Evolutionary conservation across 164 flowering plant species (phyloP).

Genomic region (Taxillus chinensis): DNA sequence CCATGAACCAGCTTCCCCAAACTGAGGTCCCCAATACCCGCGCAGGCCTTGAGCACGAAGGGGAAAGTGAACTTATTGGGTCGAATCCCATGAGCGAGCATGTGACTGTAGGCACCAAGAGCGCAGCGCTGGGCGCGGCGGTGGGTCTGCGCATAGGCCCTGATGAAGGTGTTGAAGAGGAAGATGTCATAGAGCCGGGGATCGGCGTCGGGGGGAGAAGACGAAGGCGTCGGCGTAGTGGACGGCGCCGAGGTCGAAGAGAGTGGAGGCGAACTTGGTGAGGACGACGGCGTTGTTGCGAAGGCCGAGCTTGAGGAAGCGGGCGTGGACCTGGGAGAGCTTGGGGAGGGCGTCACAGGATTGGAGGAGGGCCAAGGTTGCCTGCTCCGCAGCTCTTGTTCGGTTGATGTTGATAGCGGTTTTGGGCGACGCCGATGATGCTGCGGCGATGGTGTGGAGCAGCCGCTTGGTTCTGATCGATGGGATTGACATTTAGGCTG

Average conservation of each 20-base stretch:
- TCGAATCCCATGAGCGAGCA: conserved; percentile 22
- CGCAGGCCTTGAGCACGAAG: conserved; percentile 46
- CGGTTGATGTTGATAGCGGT: neutral
- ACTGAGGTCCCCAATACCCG: conserved; percentile 26
- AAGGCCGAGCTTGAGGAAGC: conserved; percentile 35
- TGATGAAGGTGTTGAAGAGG: conserved; percentile 37
- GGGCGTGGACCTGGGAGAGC: conserved; percentile 32
- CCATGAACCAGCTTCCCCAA: conserved; percentile 42
- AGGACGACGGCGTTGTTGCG: conserved; percentile 37
- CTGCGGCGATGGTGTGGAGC: neutral
- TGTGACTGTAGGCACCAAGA: conserved; percentile 18
- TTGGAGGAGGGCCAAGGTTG: conserved; percentile 26
- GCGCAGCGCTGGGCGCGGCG: conserved; percentile 17
- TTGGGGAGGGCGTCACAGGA: conserved; percentile 22
- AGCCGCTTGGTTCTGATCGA: neutral
- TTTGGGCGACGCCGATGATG: neutral
- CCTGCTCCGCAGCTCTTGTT: conserved; percentile 28
- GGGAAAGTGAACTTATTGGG: conserved; percentile 51
- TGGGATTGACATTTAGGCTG: neutral
- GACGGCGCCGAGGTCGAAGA: conserved; percentile 24
- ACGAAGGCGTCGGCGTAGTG: conserved; percentile 26
- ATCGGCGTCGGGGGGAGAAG: conserved; percentile 20
- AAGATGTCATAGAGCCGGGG: conserved; percentile 28
- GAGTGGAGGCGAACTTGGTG: conserved; percentile 35
- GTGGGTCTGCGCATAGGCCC: conserved; percentile 29